These are phyloP conservation scores for Didymella keratinophila DNA, from an alignment of 2,329 filamentous ascomycete genomes.

Conservation along the genomic window DNA sequence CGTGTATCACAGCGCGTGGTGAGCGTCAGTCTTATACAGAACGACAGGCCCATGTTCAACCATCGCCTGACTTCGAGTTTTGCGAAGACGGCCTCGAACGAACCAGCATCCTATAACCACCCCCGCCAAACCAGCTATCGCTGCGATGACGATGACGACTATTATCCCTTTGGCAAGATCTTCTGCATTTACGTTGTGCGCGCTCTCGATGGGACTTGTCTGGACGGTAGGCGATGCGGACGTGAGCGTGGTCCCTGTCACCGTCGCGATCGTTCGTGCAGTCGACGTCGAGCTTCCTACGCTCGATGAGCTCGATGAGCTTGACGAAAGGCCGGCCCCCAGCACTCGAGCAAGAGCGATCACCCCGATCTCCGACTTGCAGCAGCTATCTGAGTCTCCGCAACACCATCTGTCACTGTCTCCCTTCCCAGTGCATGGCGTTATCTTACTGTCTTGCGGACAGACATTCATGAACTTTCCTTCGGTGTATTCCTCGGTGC, in stretches of 20 bases:
- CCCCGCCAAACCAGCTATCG: background rate
- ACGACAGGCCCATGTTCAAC: background rate
- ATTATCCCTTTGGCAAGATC: background rate
- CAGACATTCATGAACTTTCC: slow-evolving; percentile 3
- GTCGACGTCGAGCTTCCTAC: background rate
- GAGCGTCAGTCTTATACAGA: background rate
- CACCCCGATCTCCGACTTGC: background rate
- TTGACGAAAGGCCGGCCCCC: background rate
- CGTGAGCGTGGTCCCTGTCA: background rate
- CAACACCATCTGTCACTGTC: slow-evolving; percentile 2
- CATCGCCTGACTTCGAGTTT: background rate
- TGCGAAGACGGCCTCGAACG: background rate
- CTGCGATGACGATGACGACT: slow-evolving; percentile 1
- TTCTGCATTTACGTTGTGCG: background rate
- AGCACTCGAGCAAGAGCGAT: background rate
- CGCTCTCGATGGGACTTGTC: background rate
- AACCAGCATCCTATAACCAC: background rate
- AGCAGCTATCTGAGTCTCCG: background rate
- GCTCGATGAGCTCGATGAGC: background rate
- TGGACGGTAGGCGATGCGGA: background rate
- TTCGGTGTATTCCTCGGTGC: background rate
- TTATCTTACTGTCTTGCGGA: background rate
- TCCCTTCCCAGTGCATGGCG: background rate
- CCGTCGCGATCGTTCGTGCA: background rate
- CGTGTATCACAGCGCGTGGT: background rate